Evolutionary conservation across 106 monocot genomes (phyloP).

Genomic region (Agapanthus africanus): DNA sequence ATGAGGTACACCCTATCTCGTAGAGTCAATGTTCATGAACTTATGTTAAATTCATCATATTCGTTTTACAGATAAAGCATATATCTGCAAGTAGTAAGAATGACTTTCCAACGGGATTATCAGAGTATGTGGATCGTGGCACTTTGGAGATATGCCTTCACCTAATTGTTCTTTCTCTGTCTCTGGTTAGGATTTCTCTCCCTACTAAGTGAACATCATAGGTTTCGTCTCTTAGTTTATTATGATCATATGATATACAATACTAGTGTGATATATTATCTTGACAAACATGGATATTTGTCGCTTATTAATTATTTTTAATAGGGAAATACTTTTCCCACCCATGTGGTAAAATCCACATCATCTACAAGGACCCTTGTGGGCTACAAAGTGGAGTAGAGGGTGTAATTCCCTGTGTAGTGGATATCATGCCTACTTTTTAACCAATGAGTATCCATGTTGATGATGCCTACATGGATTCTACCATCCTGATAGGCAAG

Average conservation of each 20-base stretch:
- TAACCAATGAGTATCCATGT: too few relatives aligned
- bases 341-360: too few relatives aligned
- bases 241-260: neutral
- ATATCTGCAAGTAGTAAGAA: slow-evolving; percentile 22
- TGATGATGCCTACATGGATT: too few relatives aligned
- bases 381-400: too few relatives aligned
- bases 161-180: slow-evolving; percentile 82
- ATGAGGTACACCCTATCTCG: slow-evolving; percentile 49
- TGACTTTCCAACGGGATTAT: slow-evolving; percentile 63
- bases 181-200: slow-evolving; percentile 57
- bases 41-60: slow-evolving; percentile 6
- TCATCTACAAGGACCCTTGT: too few relatives aligned
- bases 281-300: neutral
- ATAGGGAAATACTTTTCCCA: too few relatives aligned
- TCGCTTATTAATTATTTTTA: too few relatives aligned
- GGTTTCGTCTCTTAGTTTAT: neutral
- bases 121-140: slow-evolving; percentile 69
- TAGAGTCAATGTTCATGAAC: neutral
- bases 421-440: too few relatives aligned
- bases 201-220: neutral
- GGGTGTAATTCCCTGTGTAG: too few relatives aligned
- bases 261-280: neutral
- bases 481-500: too few relatives aligned
- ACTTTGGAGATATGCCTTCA: slow-evolving; percentile 78
- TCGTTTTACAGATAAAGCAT: slow-evolving; percentile 74